Conservation (phyloP, 805 yeast genomes). For the Ogataea polymorpha region DNA sequence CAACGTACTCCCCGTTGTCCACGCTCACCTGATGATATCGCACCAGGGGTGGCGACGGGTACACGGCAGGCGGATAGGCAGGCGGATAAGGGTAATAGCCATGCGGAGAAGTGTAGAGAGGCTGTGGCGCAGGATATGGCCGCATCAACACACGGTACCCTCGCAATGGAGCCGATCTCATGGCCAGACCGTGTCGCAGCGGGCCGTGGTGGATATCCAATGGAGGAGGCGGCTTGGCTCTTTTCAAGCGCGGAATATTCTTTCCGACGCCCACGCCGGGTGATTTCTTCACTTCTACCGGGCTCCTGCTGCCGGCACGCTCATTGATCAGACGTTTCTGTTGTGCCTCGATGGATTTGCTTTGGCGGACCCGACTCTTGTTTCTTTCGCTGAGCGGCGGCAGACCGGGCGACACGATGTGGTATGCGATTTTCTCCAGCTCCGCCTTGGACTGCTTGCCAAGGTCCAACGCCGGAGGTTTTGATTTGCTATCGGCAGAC, state of each 20-base stretch:
- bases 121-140: slow-evolving; percentile 4
- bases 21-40: slow-evolving; percentile 9
- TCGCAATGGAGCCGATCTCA: slow-evolving; percentile 18
- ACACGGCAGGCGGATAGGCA: too few relatives aligned
- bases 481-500: background rate
- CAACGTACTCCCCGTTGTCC: slow-evolving; percentile 7
- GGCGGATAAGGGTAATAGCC: background rate
- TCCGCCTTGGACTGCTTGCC: slow-evolving; percentile 8
- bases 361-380: slow-evolving; percentile 15
- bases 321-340: slow-evolving; percentile 22
- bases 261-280: background rate
- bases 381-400: slow-evolving; percentile 23
- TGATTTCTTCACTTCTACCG: background rate
- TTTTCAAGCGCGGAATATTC: slow-evolving; percentile 11
- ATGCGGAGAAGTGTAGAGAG: slow-evolving; percentile 1
- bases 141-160: slow-evolving; percentile 1
- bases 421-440: slow-evolving; percentile 13
- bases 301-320: slow-evolving; percentile 8
- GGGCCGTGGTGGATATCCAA: slow-evolving; percentile 11
- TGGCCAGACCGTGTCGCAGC: slow-evolving; percentile 7
- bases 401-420: slow-evolving; percentile 25
- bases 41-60: background rate
- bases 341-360: slow-evolving; percentile 23
- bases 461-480: slow-evolving; percentile 17
- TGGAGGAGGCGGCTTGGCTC: slow-evolving; percentile 26